Conservation (phyloP, 352 stramenopile genomes). For the Phytopythium litorale region DNA sequence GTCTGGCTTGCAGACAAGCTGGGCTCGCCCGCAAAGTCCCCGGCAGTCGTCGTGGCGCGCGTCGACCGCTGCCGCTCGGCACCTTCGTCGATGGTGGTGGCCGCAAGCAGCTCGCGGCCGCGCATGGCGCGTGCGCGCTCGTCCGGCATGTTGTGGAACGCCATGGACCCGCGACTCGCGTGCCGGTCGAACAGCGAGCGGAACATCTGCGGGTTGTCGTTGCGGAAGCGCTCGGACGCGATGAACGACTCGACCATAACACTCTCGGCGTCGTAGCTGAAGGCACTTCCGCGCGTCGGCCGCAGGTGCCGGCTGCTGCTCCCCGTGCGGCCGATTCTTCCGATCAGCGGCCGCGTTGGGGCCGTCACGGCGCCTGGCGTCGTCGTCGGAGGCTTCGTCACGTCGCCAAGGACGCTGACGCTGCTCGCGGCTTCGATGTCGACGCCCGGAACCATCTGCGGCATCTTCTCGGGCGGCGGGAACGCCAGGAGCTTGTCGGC, state of each 20-base stretch:
- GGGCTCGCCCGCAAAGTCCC: conserved; percentile 5
- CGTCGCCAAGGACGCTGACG: conserved; percentile 8
- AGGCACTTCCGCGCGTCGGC: conserved; percentile 61
- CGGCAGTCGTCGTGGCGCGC: conserved; percentile 18
- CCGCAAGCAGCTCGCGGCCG: conserved; percentile 10
- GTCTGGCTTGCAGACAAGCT: not conserved
- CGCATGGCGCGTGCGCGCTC: conserved; percentile 12
- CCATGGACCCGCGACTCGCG: conserved; percentile 78
- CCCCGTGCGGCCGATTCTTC: conserved; percentile 19
- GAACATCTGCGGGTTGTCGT: conserved; percentile 31
- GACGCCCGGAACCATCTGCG: conserved; percentile 26
- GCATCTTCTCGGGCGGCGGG: conserved; percentile 71
- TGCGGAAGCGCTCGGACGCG: conserved; percentile 62
- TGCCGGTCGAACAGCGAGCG: conserved; percentile 73
- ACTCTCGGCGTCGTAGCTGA: conserved; percentile 88
- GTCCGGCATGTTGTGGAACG: conserved; percentile 58
- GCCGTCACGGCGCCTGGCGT: conserved; percentile 23
- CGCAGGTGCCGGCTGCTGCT: conserved; percentile 27
- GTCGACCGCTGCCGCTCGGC: not conserved
- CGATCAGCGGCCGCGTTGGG: conserved; percentile 20
- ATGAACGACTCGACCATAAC: conserved; percentile 90
- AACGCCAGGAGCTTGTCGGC: conserved; percentile 75
- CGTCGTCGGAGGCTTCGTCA: conserved; percentile 20
- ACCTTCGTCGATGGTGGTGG: not conserved
- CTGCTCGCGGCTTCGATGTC: conserved; percentile 18